A percentile compares a stretch with the other conserved stretches of the same genome.
Evolutionary conservation across 805 yeast genomes (phyloP).

Genomic region (Pichia kluyveri): DNA sequence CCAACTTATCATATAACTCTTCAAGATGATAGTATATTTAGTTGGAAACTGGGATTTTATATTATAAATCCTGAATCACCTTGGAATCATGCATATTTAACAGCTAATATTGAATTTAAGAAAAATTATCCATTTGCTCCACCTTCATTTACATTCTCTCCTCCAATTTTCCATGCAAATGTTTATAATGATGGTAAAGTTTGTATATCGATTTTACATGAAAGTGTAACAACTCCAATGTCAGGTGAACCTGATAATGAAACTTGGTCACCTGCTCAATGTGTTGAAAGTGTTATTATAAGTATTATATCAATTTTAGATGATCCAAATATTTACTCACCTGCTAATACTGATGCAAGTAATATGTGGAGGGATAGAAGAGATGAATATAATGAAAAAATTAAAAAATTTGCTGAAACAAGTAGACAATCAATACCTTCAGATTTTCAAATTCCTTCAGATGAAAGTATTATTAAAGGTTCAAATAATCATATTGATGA

Average conservation of each 20-base stretch:
- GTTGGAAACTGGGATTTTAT: conserved; percentile 87
- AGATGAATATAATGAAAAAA: conserved; percentile 65
- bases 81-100: conserved; percentile 91
- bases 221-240: conserved; percentile 85
- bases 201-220: conserved; percentile 60
- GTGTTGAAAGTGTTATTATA: conserved; percentile 83
- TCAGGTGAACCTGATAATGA: conserved; percentile 89
- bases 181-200: conserved; percentile 83
- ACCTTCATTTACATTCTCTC: conserved; percentile 86
- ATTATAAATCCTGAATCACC: conserved; percentile 82
- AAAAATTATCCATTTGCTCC: conserved; percentile 86
- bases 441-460: conserved; percentile 68
- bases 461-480: conserved; percentile 1
- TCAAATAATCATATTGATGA: conserved; percentile 29
- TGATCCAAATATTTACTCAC: conserved; percentile 88
- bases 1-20: conserved; percentile 30
- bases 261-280: conserved; percentile 91
- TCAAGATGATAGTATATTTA: conserved; percentile 47
- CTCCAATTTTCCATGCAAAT: conserved; percentile 91
- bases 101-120: conserved; percentile 92
- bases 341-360: conserved; percentile 95
- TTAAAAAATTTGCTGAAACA: conserved; percentile 71
- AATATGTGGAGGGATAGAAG: conserved; percentile 80
- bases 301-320: conserved; percentile 85
- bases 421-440: conserved; percentile 81